Base-by-base conservation (phyloP, 208 protist genomes). In the Balamuthia mandrillaris region DNA sequence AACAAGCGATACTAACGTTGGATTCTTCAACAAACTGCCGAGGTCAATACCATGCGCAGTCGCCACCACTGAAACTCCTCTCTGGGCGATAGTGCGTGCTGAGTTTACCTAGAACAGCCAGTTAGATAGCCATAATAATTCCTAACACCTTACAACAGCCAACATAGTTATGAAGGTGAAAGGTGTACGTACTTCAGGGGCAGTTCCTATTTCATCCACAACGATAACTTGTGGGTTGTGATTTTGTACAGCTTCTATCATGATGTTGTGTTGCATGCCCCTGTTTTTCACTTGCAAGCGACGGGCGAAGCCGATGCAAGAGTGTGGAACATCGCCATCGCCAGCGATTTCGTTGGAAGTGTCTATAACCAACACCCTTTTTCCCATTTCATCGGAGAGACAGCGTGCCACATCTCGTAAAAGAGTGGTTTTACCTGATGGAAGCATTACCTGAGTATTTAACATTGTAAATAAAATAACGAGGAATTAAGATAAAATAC, bases 261-360 rank as follows among this genome's bases (percentile, higher is more conserved):
- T 61, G 33, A 86, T 58, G 5, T 61, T 2, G 4, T 14, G 21
- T 42, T 86, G 82, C 24, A 68, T 3, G 29, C 29, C 14, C 12
- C 45, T 31, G 4, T 56, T 41, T 18, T 35, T 56, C 29, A 86
- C 60, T 58, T 51, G 63, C 49, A 86, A 39, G 12, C 82, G 44
- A 16, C 82, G 24, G 14, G 82, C 82, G 1, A 14, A 12, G 41
- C 82, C 82, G 39, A 86, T 78, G 56, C 52, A 61, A 1, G 33
- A 37, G 39, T 86, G 82, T 10, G 66, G 63, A 5, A 81, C 54
- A 45, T 81, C 66, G 3, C 82, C 82, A 39, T 81, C 82, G 4
- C 82, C 82, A 10, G 66, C 82, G 33, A 86, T 86, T 70, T 86
- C 82, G 21, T 81, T 81, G 9, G 65, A 78, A 21, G 63, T 86